phyloP scores from a whole-genome alignment of 2,329 filamentous ascomycete species.

The Aspergillus japonicus region DNA sequence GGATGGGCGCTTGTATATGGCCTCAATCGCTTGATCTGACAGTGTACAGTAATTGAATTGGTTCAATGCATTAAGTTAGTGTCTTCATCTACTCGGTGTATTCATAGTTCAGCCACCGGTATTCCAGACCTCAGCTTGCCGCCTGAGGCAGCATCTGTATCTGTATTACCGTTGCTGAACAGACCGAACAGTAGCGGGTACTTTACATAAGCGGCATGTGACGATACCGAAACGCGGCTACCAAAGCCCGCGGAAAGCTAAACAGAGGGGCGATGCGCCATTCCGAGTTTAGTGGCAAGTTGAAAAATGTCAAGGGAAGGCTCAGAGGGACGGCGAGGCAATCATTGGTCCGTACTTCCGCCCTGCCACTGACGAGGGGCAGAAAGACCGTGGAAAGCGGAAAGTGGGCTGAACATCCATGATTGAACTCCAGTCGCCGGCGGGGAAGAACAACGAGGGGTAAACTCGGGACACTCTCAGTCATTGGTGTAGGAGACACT shows the following conservation, averaged over 20 bases:
- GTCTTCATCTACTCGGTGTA: no score
- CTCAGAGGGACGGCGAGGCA: slow-evolving; percentile 10
- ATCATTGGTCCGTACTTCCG: slow-evolving; percentile 17
- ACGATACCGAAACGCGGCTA: background rate
- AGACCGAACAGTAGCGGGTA: no score
- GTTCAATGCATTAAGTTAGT: no score
- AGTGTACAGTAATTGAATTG: no score
- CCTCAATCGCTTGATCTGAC: background rate
- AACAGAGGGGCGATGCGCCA: background rate
- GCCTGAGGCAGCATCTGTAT: no score
- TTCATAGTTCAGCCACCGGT: no score
- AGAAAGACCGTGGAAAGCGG: background rate
- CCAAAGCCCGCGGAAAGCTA: background rate
- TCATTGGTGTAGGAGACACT: background rate
- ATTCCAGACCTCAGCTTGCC: no score
- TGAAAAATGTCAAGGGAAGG: background rate
- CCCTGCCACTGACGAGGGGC: slow-evolving; percentile 9
- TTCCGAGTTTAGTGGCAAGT: background rate
- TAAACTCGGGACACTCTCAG: background rate
- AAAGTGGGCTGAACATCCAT: no score
- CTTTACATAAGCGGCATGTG: no score
- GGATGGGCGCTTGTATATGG: no score
- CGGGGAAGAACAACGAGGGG: background rate
- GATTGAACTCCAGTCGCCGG: slow-evolving; percentile 4
- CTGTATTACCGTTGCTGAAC: no score